phyloP scores from a whole-genome alignment of 2,329 filamentous ascomycete species.

The Cladosporium sp. region DNA sequence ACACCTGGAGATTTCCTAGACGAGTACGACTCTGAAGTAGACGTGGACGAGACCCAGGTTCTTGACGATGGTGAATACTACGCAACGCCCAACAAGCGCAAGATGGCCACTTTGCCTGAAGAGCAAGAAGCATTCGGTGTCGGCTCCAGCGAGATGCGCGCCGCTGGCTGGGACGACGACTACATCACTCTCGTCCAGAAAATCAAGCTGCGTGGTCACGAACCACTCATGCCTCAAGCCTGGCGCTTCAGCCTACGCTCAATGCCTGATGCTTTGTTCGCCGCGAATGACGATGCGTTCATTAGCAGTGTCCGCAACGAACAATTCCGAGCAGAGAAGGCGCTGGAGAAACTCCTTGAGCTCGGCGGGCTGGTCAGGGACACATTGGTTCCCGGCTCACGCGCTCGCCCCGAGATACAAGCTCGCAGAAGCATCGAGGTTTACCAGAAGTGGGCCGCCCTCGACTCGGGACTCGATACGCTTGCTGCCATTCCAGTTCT shows the following conservation, averaged over 20 bases:
- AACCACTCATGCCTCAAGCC: slow-evolving; percentile 49
- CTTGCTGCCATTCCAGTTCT: slow-evolving; percentile 39
- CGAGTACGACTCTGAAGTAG: slow-evolving; percentile 13
- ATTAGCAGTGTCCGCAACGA: slow-evolving; percentile 40
- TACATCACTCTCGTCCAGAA: slow-evolving; percentile 52
- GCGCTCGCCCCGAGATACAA: slow-evolving; percentile 19
- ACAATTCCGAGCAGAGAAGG: slow-evolving; percentile 50
- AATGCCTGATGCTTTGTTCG: slow-evolving; percentile 52
- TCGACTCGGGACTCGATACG: slow-evolving; percentile 43
- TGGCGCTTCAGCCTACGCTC: slow-evolving; percentile 54
- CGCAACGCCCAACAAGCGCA: slow-evolving; percentile 14
- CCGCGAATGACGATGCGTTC: slow-evolving; percentile 39
- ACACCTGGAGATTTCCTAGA: slow-evolving; percentile 6
- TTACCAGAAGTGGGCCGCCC: slow-evolving; percentile 53
- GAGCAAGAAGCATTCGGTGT: slow-evolving; percentile 23
- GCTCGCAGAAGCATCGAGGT: slow-evolving; percentile 28
- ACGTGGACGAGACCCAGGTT: slow-evolving; percentile 15
- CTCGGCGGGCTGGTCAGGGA: slow-evolving; percentile 52
- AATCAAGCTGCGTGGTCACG: slow-evolving; percentile 52
- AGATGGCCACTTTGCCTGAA: slow-evolving; percentile 20
- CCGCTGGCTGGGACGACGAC: slow-evolving; percentile 45
- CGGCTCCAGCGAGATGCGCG: slow-evolving; percentile 20
- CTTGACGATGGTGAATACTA: slow-evolving; percentile 23
- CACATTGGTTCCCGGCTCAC: slow-evolving; percentile 28
- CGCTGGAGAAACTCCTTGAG: slow-evolving; percentile 47